Evolutionary conservation across 306 rosid genomes (phyloP).

Genomic region (Leucaena leucocephala): DNA sequence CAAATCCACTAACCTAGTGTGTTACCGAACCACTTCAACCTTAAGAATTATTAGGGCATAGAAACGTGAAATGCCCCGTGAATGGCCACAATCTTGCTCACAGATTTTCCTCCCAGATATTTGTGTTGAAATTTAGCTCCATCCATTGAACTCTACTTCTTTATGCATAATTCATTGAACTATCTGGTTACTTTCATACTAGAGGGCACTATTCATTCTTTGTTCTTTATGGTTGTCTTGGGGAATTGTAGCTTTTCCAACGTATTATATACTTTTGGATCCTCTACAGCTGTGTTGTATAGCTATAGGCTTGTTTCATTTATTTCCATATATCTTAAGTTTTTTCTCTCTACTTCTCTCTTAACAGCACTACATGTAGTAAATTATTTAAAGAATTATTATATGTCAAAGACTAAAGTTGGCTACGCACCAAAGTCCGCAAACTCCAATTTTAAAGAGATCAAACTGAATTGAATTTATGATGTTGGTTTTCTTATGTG

Average conservation of each 20-base stretch:
- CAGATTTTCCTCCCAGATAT: neutral
- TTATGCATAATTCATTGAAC: neutral
- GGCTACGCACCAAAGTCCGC: neutral
- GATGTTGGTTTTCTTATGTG: neutral
- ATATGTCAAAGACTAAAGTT: neutral
- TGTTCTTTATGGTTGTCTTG: neutral
- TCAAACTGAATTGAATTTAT: neutral
- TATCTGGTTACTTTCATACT: neutral
- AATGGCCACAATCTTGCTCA: neutral
- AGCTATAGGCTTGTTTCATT: neutral
- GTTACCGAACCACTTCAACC: conserved; percentile 7
- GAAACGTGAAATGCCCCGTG: neutral
- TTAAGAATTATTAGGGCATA: neutral
- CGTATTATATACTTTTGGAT: neutral
- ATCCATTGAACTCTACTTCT: neutral
- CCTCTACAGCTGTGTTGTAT: neutral
- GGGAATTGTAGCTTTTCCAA: neutral
- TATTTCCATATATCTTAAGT: neutral
- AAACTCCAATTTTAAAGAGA: neutral
- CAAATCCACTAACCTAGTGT: neutral
- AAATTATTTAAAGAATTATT: neutral
- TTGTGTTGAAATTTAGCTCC: neutral
- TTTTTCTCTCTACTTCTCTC: neutral
- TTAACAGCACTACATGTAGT: neutral
- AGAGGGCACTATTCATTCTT: neutral